Conservation (phyloP, 2,329 filamentous ascomycete species). For the Pseudopyrenochaeta lycopersici region DNA sequence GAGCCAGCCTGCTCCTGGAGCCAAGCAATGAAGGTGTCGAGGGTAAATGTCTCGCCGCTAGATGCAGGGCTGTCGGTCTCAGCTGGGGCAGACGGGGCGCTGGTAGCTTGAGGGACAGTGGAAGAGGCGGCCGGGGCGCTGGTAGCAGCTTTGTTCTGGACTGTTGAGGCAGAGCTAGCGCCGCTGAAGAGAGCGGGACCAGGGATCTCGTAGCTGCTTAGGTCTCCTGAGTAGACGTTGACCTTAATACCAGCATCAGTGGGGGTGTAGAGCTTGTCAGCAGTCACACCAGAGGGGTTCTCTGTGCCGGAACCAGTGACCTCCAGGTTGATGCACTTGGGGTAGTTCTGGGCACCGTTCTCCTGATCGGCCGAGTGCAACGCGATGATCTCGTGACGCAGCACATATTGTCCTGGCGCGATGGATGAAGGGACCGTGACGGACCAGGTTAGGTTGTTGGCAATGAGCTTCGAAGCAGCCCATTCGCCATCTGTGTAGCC, state of each 20-base stretch:
- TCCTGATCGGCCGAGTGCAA: conserved; percentile 62
- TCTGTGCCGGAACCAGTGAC: conserved; percentile 64
- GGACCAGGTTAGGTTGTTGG: conserved; percentile 57
- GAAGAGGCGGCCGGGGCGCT: conserved; percentile 8
- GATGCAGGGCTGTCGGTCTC: conserved; percentile 4
- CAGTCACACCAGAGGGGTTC: conserved; percentile 52
- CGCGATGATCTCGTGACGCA: conserved; percentile 68
- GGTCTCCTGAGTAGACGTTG: conserved; percentile 63
- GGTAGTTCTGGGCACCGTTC: conserved; percentile 58
- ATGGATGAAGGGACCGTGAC: conserved; percentile 63
- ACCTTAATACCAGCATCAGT: conserved; percentile 66
- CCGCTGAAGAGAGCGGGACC: conserved; percentile 55
- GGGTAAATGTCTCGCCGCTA: conserved; percentile 23
- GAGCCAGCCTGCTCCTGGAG: conserved; percentile 30
- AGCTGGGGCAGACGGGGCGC: conserved; percentile 3
- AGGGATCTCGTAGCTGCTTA: conserved; percentile 59
- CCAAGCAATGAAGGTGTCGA: conserved; percentile 34
- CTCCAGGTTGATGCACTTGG: conserved; percentile 60
- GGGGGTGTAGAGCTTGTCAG: conserved; percentile 66
- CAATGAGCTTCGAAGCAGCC: conserved; percentile 64
- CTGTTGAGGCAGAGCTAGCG: conserved; percentile 14
- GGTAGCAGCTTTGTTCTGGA: conserved; percentile 6
- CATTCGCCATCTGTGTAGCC: conserved; percentile 64
- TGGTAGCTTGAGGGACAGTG: background rate
- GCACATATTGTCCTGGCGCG: conserved; percentile 65